Evolutionary conservation across 1,284 basidiomycete genomes (phyloP), one percentile per base, ranked within the genome.

Genomic region (Malassezia psittaci): DNA sequence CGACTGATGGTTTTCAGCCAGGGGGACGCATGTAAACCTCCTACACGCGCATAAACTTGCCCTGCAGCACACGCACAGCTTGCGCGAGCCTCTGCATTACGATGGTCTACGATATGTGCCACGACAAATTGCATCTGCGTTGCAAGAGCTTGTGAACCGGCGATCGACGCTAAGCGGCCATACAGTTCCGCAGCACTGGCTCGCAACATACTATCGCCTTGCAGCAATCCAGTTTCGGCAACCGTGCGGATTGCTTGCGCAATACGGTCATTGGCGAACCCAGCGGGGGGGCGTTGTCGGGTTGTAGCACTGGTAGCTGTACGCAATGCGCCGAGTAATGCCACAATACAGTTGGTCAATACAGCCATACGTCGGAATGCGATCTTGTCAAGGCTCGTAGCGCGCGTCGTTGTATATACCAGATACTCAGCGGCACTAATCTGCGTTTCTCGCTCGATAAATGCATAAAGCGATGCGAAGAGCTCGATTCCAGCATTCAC

Each of bases 1-100:
- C 96, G 91, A 63, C 96, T 86, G 0, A 93, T 89, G 0, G 93
- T 96, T 77, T 96, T 96, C 57, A 98, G 81, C 13, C 96, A 81
- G 0, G 94, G 90, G 0, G 90, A 89, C 6, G 90, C 93, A 5
- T 88, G 87, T 18, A 98, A 80, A 36, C 90, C 88, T 13, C 94
- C 94, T 35, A 98, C 90, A 65, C 89, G 82, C 50, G 82, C 83
- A 76, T 96, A 96, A 43, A 98, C 88, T 7, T 89, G 81, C n/a
- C 90, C 90, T 65, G 98, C 90, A 0, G 91, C 87, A 16, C 90
- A 76, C 0, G 91, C 90, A 69, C 90, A 96, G 1, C 94, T 94
- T 6, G 93, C 90, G 24, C 94, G 84, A 12, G 85, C 86, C 64
- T 90, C 83, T 0, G 94, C 93, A 72, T 94, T 87, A 10, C 91